phyloP scores from a whole-genome alignment of 306 rosid species.

The Adenanthera pavonina region DNA sequence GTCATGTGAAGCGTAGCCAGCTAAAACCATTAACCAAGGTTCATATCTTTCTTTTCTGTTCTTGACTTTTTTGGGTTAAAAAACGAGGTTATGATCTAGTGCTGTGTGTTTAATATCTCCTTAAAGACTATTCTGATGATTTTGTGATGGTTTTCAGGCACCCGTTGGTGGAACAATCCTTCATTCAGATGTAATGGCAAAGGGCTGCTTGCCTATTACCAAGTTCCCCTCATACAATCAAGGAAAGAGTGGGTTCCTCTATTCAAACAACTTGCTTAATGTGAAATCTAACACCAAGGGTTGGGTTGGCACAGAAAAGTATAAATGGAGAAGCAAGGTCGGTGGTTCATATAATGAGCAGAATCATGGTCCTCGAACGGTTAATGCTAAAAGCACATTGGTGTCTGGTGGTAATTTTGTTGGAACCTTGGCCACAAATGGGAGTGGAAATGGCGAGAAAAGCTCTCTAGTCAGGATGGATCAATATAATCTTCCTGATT shows the following conservation, averaged over 20 bases:
- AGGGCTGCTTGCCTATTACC: conserved; percentile 53
- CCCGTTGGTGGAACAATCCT: conserved; percentile 44
- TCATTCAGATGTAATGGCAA: conserved; percentile 54
- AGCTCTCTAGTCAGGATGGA: conserved; percentile 49
- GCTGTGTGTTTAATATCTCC: conserved; percentile 15
- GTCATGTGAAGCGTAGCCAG: conserved; percentile 55
- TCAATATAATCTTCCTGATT: conserved; percentile 74
- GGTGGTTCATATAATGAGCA: conserved; percentile 53
- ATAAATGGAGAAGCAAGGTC: conserved; percentile 64
- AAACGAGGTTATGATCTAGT: conserved; percentile 54
- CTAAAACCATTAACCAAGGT: conserved; percentile 69
- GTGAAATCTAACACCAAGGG: conserved; percentile 54
- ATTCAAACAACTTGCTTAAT: conserved; percentile 56
- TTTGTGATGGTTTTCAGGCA: conserved; percentile 50
- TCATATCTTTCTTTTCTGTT: neutral
- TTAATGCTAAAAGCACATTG: conserved; percentile 46
- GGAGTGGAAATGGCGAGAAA: conserved; percentile 40
- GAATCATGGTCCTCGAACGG: conserved; percentile 66
- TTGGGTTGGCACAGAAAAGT: conserved; percentile 68
- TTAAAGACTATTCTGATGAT: conserved; percentile 33
- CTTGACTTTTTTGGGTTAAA: neutral
- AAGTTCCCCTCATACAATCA: conserved; percentile 63
- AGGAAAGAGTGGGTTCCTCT: conserved; percentile 60
- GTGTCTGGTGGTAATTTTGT: conserved; percentile 46
- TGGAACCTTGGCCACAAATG: conserved; percentile 41